Percentiles rank a stretch among this genome's conserved stretches.
Evolutionary conservation across 2,329 filamentous ascomycete species (phyloP).

Genomic region (Colletotrichum sp.): DNA sequence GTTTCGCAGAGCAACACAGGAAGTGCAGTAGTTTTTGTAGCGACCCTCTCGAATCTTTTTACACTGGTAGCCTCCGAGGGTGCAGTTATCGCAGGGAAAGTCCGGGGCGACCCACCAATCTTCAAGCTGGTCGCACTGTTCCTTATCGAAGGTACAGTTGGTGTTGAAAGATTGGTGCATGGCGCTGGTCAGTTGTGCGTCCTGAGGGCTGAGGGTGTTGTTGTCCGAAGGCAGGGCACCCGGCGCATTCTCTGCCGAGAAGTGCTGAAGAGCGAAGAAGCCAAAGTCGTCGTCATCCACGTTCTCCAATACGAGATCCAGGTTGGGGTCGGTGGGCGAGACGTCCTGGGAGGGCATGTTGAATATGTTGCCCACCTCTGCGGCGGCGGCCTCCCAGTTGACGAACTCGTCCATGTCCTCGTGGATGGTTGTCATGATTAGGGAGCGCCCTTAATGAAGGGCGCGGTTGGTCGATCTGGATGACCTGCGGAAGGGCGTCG

Average conservation of each 20-base stretch:
- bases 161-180: neutral
- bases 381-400: slow-evolving; percentile 61
- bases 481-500: slow-evolving; percentile 15
- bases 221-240: slow-evolving; percentile 12
- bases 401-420: slow-evolving; percentile 69
- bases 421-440: slow-evolving; percentile 37
- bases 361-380: slow-evolving; percentile 37
- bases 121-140: slow-evolving; percentile 21
- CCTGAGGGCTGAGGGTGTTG: neutral
- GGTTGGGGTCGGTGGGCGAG: slow-evolving; percentile 41
- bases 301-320: slow-evolving; percentile 61
- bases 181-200: neutral
- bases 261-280: slow-evolving; percentile 65
- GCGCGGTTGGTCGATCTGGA: neutral
- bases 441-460: slow-evolving; percentile 5
- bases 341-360: slow-evolving; percentile 39
- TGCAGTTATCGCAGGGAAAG: slow-evolving; percentile 58
- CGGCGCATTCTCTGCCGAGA: slow-evolving; percentile 45
- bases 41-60: slow-evolving; percentile 65
- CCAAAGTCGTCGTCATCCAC: slow-evolving; percentile 65
- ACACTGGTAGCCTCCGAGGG: slow-evolving; percentile 59
- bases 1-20: slow-evolving; percentile 63
- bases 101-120: slow-evolving; percentile 49
- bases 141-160: neutral
- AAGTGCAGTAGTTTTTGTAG: slow-evolving; percentile 66